Evolutionary conservation across 2,329 filamentous ascomycete species (phyloP).

Genomic region (Penicillium sp.): DNA sequence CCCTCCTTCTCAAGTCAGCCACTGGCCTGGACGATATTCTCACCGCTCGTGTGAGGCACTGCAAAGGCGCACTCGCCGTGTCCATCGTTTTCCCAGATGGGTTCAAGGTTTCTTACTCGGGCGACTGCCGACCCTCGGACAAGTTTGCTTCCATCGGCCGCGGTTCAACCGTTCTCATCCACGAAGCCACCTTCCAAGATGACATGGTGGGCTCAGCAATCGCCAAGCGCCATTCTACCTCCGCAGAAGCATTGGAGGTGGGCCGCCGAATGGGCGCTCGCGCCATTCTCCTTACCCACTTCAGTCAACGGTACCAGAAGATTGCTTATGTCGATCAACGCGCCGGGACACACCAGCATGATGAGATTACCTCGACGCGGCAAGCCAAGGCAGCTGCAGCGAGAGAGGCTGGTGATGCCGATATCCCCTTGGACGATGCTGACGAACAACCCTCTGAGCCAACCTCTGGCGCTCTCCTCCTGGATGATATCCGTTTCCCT

Average conservation of each 20-base stretch:
- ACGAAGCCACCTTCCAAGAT: constrained; percentile 95
- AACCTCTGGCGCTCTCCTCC: constrained; percentile 5
- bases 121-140: constrained; percentile 78
- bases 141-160: constrained; percentile 66
- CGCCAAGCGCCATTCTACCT: constrained; percentile 88
- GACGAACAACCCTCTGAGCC: constrained; percentile 12
- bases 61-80: constrained; percentile 69
- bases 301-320: constrained; percentile 89
- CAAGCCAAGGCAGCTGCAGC: constrained; percentile 2
- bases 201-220: constrained; percentile 71
- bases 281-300: constrained; percentile 83
- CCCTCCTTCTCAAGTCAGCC: constrained; percentile 44
- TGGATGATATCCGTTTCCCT: constrained; percentile 16
- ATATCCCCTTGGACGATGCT: constrained; percentile 28
- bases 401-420: constrained; percentile 17
- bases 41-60: constrained; percentile 69
- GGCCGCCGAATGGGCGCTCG: constrained; percentile 74
- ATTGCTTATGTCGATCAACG: constrained; percentile 48
- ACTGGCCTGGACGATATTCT: constrained; percentile 65
- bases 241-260: constrained; percentile 75
- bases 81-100: constrained; percentile 72
- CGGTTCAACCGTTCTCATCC: constrained; percentile 77
- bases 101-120: constrained; percentile 87
- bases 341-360: constrained; percentile 10
- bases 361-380: constrained; percentile 3